These are phyloP conservation scores for Fusarium acutatum DNA, from an alignment of 2,329 filamentous ascomycete genomes.

Conservation along the genomic window DNA sequence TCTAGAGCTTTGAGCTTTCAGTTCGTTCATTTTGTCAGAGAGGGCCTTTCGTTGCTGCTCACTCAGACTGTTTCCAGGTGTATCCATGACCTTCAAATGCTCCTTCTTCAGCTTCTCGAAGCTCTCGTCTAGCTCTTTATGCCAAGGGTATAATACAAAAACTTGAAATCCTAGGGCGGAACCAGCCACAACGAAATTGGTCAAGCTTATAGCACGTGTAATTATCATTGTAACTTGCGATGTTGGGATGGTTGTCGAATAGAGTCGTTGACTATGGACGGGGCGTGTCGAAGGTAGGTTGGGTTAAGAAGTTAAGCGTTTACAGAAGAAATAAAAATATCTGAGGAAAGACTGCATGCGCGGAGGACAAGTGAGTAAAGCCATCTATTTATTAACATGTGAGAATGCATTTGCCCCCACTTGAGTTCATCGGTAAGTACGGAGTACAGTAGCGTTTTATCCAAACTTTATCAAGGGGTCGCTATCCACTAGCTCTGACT, in stretches of 20 bases:
- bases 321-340: neutral
- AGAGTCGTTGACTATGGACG: neutral
- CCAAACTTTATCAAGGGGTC: neutral
- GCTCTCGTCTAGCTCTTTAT: neutral
- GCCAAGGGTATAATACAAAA: neutral
- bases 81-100: neutral
- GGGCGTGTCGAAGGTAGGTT: neutral
- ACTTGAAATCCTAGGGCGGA: neutral
- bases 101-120: neutral
- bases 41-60: neutral
- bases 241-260: neutral
- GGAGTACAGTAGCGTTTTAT: neutral
- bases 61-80: neutral
- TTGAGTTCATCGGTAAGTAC: neutral
- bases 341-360: neutral
- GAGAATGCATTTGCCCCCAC: neutral
- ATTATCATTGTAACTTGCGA: neutral
- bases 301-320: too few species aligned
- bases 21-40: neutral
- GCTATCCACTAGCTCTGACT: neutral
- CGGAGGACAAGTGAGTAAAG: neutral
- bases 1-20: neutral
- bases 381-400: neutral
- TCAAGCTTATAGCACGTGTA: neutral
- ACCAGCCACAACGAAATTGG: neutral